These are phyloP conservation scores for Ustilago shanxiensis DNA, from an alignment of 1,284 basidiomycete genomes.

Conservation along the genomic window DNA sequence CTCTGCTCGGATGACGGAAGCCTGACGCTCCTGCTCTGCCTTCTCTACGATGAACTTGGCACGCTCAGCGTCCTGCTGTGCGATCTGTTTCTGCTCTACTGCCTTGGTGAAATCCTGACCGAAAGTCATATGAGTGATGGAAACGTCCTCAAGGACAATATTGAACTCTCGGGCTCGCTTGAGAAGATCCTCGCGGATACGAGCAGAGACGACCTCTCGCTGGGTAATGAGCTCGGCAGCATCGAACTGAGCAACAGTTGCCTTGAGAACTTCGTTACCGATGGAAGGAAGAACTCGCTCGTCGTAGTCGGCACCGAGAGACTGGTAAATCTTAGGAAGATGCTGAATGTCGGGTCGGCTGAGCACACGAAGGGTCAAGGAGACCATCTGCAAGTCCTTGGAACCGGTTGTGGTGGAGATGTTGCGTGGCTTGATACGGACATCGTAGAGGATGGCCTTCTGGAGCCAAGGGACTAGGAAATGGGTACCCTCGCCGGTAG, in stretches of 20 bases:
- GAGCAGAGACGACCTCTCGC: constrained; percentile 81
- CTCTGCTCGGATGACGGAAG: constrained; percentile 95
- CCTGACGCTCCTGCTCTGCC: constrained; percentile 97
- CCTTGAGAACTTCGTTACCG: constrained; percentile 95
- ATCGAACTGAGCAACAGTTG: constrained; percentile 98
- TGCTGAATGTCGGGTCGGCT: constrained; percentile 91
- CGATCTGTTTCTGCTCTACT: constrained; percentile 98
- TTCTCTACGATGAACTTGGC: constrained; percentile 98
- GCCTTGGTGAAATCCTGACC: constrained; percentile 78
- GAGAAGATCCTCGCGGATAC: constrained; percentile 91
- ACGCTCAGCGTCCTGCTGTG: constrained; percentile 91
- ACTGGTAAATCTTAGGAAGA: constrained; percentile 93
- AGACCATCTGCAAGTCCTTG: constrained; percentile 93
- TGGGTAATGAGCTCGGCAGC: constrained; percentile 90
- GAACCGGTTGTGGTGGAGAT: constrained; percentile 97
- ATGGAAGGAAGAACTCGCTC: constrained; percentile 83
- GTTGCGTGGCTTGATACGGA: constrained; percentile 92
- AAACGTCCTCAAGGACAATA: constrained; percentile 95
- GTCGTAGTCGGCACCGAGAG: constrained; percentile 94
- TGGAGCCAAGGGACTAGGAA: constrained; percentile 91
- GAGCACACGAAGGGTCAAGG: constrained; percentile 93
- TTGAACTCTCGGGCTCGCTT: constrained; percentile 96
- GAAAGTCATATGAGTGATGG: constrained; percentile 79
- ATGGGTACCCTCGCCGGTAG: constrained; percentile 86
- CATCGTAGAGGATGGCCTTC: constrained; percentile 95